Percentiles rank a stretch among this genome's conserved stretches.
Evolutionary conservation across 1,139 yeast genomes (phyloP).

Genomic region (Kodamaea arcana): DNA sequence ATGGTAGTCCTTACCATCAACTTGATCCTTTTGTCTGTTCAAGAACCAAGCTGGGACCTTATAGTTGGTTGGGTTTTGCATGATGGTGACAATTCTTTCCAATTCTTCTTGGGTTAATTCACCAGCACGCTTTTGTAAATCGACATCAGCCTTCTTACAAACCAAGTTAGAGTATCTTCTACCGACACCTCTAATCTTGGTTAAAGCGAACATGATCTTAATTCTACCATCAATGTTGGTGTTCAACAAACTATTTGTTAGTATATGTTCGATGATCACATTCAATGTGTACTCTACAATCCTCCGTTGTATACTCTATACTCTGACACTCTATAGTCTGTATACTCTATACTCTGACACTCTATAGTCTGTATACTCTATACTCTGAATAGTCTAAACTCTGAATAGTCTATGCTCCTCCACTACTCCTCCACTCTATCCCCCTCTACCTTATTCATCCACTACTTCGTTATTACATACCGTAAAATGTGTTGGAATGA

Average conservation of each 20-base stretch:
- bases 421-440: not conserved
- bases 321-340: no score
- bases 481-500: conserved; percentile 99
- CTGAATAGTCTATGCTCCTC: not conserved
- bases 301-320: no score
- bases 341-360: no score
- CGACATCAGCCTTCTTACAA: conserved; percentile 99
- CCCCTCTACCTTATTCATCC: not conserved
- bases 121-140: conserved; percentile 98
- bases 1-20: conserved; percentile 99
- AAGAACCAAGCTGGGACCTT: conserved; percentile 99
- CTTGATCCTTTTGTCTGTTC: conserved; percentile 98
- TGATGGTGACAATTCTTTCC: conserved; percentile 98
- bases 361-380: no score
- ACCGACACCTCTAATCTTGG: conserved; percentile 99
- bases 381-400: no score
- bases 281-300: not conserved
- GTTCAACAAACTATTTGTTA: conserved; percentile 81
- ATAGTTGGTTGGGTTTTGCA: conserved; percentile 99
- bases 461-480: conserved; percentile 48
- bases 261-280: conserved; percentile 16
- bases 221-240: conserved; percentile 99
- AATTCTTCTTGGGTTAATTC: conserved; percentile 99
- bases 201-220: conserved; percentile 99
- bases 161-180: conserved; percentile 99